phyloP scores from a whole-genome alignment of 371 early-diverging fungal species.

The Mucor irregularis region DNA sequence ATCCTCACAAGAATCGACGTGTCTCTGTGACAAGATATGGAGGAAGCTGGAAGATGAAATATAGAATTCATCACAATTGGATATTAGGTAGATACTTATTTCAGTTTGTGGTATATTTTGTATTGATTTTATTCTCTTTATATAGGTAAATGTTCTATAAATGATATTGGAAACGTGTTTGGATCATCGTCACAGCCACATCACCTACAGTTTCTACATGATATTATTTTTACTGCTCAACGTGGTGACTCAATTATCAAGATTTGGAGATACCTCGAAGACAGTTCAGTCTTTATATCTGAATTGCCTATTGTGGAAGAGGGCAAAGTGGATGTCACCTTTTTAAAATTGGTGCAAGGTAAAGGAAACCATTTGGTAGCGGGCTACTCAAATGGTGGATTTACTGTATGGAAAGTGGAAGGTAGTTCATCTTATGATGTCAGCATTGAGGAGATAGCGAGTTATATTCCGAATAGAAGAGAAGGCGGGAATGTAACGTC shows the following conservation, averaged over 20 bases:
- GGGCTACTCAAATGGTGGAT: conserved; percentile 47
- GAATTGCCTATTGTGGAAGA: background rate
- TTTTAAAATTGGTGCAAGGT: conserved; percentile 22
- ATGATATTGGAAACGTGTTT: conserved; percentile 9
- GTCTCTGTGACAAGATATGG: conserved; percentile 10
- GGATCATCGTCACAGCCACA: background rate
- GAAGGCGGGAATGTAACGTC: conserved; percentile 14
- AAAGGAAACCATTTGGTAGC: conserved; percentile 20
- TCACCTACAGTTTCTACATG: conserved; percentile 15
- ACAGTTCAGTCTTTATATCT: background rate
- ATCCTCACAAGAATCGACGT: background rate
- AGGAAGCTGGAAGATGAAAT: conserved; percentile 20
- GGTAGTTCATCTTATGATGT: background rate
- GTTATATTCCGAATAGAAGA: conserved; percentile 12
- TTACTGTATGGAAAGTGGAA: conserved; percentile 39
- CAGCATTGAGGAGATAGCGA: conserved; percentile 1
- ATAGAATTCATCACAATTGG: background rate
- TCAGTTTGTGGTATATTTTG: background rate
- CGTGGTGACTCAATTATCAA: background rate
- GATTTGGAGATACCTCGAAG: conserved; percentile 14
- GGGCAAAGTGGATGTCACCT: conserved; percentile 12
- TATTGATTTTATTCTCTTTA: background rate
- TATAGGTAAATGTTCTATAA: conserved; percentile 34
- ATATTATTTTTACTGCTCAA: conserved; percentile 11
- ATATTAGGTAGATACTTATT: background rate